Conservation (phyloP, 163 green algal genomes). For the Chlamydomonas reinhardtii region DNA sequence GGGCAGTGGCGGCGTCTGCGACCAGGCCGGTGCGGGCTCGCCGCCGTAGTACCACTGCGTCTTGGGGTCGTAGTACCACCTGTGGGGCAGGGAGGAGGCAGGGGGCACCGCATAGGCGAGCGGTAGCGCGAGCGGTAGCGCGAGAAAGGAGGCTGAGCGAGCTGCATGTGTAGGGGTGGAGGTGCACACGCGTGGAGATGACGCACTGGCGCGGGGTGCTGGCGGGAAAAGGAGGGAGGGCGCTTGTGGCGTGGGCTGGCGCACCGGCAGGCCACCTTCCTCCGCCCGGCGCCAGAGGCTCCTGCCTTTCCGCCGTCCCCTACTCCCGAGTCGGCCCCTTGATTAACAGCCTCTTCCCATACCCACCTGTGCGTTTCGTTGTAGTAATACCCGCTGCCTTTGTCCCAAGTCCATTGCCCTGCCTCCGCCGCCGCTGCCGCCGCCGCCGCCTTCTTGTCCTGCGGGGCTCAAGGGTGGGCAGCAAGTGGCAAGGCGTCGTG, state of each 20-base stretch:
- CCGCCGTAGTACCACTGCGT: slow-evolving; percentile 72
- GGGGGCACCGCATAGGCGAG: neutral
- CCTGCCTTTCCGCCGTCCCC: too few relatives aligned
- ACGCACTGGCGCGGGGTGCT: too few relatives aligned
- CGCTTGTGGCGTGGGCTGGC: too few relatives aligned
- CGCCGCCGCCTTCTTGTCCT: slow-evolving; percentile 45
- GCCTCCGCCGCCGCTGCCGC: slow-evolving; percentile 43
- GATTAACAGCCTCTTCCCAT: neutral
- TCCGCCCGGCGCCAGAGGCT: too few relatives aligned
- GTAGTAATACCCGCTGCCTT: slow-evolving; percentile 63
- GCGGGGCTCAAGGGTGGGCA: neutral
- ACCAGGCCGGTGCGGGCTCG: slow-evolving; percentile 61
- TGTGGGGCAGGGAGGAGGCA: neutral
- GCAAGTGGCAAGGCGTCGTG: too few relatives aligned
- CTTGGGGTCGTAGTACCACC: slow-evolving; percentile 74
- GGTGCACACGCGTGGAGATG: too few relatives aligned
- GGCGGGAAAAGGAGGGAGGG: too few relatives aligned
- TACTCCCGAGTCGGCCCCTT: too few relatives aligned
- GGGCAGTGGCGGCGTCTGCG: slow-evolving; percentile 58
- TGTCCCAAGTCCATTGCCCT: slow-evolving; percentile 59
- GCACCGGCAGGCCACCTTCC: too few relatives aligned
- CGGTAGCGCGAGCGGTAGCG: neutral
- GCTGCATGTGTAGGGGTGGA: too few relatives aligned
- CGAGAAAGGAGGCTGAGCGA: neutral
- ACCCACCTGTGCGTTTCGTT: slow-evolving; percentile 52